phyloP scores from a whole-genome alignment of 75 land plant genomes.

The Sequoiadendron giganteum region DNA sequence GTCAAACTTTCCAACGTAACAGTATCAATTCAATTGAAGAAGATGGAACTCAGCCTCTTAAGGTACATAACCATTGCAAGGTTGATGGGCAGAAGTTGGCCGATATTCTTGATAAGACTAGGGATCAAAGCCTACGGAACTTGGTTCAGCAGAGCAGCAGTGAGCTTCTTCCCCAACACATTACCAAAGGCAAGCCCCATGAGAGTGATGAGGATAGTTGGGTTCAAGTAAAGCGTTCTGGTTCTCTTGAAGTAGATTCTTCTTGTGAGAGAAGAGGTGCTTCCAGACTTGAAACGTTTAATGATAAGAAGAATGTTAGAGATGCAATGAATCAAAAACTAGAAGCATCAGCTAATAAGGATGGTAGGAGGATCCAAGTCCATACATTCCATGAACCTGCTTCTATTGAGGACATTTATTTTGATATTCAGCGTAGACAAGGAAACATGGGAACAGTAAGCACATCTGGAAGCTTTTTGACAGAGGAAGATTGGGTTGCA shows the following conservation, averaged over 20 bases:
- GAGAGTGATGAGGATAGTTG: constrained; percentile 5
- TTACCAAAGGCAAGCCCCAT: background rate
- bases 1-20: background rate
- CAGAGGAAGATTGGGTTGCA: background rate
- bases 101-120: background rate
- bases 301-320: background rate
- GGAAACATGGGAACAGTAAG: constrained; percentile 4
- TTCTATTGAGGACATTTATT: background rate
- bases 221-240: constrained; percentile 3
- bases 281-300: background rate
- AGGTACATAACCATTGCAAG: background rate
- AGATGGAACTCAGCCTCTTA: background rate
- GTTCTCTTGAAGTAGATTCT: background rate
- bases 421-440: background rate
- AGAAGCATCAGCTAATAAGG: background rate
- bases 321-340: background rate
- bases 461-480: background rate
- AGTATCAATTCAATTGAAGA: constrained; percentile 1
- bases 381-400: background rate
- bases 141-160: background rate
- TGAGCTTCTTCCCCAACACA: background rate
- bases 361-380: background rate
- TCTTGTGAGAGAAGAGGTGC: background rate
- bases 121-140: background rate
- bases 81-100: background rate